Conservation (phyloP, 805 yeast genomes). For the Suhomyces pyralidae region DNA sequence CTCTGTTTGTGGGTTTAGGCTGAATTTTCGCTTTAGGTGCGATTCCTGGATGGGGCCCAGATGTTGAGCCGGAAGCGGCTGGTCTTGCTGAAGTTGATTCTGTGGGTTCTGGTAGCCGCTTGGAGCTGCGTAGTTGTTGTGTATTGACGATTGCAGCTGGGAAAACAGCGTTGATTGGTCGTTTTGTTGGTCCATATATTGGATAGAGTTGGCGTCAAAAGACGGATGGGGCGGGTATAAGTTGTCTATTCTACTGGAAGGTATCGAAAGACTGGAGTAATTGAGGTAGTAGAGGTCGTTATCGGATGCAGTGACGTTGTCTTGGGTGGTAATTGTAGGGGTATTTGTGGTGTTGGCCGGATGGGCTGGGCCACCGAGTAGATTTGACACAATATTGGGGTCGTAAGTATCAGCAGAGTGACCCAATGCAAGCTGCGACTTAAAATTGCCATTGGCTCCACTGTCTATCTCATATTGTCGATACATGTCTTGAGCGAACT, state of each 20-base stretch:
- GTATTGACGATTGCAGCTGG: background rate
- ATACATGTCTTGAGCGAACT: background rate
- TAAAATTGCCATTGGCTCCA: background rate
- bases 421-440: background rate
- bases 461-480: background rate
- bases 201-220: background rate
- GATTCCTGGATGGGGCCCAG: slow-evolving; percentile 2
- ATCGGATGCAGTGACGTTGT: slow-evolving; percentile 1
- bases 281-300: slow-evolving; percentile 10
- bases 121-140: background rate
- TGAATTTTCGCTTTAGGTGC: slow-evolving; percentile 1
- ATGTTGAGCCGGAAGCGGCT: background rate
- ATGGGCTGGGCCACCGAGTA: background rate
- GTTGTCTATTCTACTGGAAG: slow-evolving; percentile 9
- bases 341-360: background rate
- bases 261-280: slow-evolving; percentile 7
- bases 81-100: background rate
- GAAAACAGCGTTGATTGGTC: background rate
- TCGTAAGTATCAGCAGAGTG: background rate
- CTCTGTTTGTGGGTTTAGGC: background rate
- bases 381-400: background rate
- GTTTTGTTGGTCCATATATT: slow-evolving; percentile 1
- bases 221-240: slow-evolving; percentile 2
- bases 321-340: background rate
- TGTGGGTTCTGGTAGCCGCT: background rate